Base-by-base conservation (phyloP, 2,329 filamentous ascomycete genomes). In the Cytospora paraplurivora region DNA sequence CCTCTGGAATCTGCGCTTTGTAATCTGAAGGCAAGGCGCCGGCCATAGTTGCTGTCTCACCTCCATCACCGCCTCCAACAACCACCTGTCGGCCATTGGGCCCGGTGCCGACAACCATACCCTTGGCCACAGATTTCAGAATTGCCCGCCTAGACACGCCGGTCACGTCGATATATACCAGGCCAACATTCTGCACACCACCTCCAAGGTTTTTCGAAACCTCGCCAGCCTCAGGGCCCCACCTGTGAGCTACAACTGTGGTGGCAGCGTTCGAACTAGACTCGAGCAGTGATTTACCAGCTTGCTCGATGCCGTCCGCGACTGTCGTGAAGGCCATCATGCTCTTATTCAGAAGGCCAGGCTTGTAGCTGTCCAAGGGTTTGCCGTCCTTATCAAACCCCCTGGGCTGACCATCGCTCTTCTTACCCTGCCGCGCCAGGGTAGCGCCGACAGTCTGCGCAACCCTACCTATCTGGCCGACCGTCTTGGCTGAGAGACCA, bases 241-340 rank as follows among this genome's bases (percentile, higher is more conserved):
- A 99, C 67, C 87, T 88, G 76, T 98, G 95, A n/a, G 88, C 85
- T 3, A 98, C 92, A 58, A 97, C 88, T 0, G 89, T 91, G 41
- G 87, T 92, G 32, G 94, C 90, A n/a, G 94, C 93, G 1, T 84
- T 82, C 4, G 91, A 89, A 3, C 89, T 86, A 11, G 88, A 88
- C 5, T 84, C 85, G 35, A 99, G 82, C 35, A 99, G 79, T 67
- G 87, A 91, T 59, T 89, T 89, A 1, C 92, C 91, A 1, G 92
- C 90, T 69, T 96, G 89, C 69, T 97, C 93, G 64, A 98, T 90
- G 44, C 95, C 95, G 71, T 99, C 95, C 32, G 93, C 91, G 52
- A 99, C 86, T 0, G 95, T 99, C 47, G 90, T 92, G 75, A 98
- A 98, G 0, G 95, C 95, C 80, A 99, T 98, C 79, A 99, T 81